Percentiles rank a stretch among this genome's conserved stretches.
phyloP scores from a whole-genome alignment of 2,329 filamentous ascomycete species.

The Alternaria hordeiaustralica region DNA sequence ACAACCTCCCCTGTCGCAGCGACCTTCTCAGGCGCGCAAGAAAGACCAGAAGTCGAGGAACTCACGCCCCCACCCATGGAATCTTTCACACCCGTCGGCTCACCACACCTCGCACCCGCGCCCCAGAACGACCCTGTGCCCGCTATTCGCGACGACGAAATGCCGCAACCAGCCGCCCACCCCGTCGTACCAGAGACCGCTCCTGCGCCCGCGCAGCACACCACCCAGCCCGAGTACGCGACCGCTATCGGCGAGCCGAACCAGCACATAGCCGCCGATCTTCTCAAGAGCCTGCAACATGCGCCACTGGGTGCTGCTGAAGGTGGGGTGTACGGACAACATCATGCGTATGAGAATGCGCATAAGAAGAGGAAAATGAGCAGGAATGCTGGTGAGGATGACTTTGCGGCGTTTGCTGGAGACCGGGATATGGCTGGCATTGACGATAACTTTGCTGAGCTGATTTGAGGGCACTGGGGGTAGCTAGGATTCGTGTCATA shows the following conservation, averaged over 20 bases:
- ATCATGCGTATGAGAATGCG: conserved; percentile 26
- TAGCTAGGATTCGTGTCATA: background rate
- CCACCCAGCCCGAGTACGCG: conserved; percentile 25
- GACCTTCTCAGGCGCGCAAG: conserved; percentile 50
- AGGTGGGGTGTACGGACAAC: conserved; percentile 31
- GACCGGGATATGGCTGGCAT: conserved; percentile 63
- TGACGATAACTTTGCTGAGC: conserved; percentile 66
- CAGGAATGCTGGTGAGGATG: conserved; percentile 41
- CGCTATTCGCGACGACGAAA: conserved; percentile 37
- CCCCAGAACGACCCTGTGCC: conserved; percentile 22
- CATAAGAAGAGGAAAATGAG: conserved; percentile 51
- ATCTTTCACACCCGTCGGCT: conserved; percentile 59
- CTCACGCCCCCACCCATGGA: conserved; percentile 80
- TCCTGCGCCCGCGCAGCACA: conserved; percentile 25
- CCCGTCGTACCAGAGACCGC: conserved; percentile 36
- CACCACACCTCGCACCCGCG: conserved; percentile 44
- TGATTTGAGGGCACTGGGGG: conserved; percentile 43
- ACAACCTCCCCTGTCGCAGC: conserved; percentile 22
- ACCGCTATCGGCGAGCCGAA: conserved; percentile 32
- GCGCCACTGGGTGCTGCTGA: conserved; percentile 27
- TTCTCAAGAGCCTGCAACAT: conserved; percentile 42
- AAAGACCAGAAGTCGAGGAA: conserved; percentile 82
- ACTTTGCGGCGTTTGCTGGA: conserved; percentile 48
- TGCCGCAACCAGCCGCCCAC: conserved; percentile 32
- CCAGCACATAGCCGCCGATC: conserved; percentile 32